A percentile compares a stretch with the other conserved stretches of the same genome.
These are phyloP conservation scores for Chlorella sp. DNA, from an alignment of 139 green algal genomes.

Conservation along the genomic window DNA sequence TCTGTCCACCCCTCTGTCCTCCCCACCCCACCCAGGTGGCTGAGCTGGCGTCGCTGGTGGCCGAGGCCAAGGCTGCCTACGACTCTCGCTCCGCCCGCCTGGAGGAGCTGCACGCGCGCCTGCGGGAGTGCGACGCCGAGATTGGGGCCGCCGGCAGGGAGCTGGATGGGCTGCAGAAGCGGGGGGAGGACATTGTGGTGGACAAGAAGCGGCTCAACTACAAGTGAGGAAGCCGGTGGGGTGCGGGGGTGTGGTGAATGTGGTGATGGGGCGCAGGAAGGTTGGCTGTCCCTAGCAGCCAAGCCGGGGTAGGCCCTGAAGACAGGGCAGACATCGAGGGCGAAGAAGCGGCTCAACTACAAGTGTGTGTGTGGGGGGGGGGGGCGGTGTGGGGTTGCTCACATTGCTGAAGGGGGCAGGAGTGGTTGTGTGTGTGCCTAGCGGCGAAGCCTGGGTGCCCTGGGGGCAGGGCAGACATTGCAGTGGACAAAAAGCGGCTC, in stretches of 20 bases:
- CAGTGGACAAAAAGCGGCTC: constrained; percentile 61
- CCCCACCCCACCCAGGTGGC: constrained; percentile 41
- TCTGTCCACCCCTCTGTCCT: neutral
- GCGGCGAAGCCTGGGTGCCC: constrained; percentile 52
- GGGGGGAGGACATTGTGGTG: constrained; percentile 47
- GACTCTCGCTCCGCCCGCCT: constrained; percentile 58
- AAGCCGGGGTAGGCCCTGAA: constrained; percentile 31
- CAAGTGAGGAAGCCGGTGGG: constrained; percentile 43
- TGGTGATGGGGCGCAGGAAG: neutral
- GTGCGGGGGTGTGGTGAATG: neutral
- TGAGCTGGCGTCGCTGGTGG: constrained; percentile 45
- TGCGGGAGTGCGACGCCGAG: constrained; percentile 86
- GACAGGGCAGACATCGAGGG: constrained; percentile 44
- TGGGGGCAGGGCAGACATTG: constrained; percentile 45
- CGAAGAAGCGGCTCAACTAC: constrained; percentile 65
- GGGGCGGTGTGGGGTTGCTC: neutral
- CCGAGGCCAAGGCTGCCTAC: constrained; percentile 47
- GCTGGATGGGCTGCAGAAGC: constrained; percentile 33
- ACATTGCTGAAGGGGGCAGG: neutral
- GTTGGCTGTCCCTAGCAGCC: neutral
- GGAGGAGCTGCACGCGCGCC: constrained; percentile 50
- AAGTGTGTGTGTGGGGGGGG: constrained; percentile 42
- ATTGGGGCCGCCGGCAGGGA: constrained; percentile 65
- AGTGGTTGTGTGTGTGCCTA: neutral
- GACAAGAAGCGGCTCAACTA: constrained; percentile 64